These are phyloP conservation scores for Chaetomium sp. DNA, from an alignment of 2,329 filamentous ascomycete species.

Conservation along the genomic window DNA sequence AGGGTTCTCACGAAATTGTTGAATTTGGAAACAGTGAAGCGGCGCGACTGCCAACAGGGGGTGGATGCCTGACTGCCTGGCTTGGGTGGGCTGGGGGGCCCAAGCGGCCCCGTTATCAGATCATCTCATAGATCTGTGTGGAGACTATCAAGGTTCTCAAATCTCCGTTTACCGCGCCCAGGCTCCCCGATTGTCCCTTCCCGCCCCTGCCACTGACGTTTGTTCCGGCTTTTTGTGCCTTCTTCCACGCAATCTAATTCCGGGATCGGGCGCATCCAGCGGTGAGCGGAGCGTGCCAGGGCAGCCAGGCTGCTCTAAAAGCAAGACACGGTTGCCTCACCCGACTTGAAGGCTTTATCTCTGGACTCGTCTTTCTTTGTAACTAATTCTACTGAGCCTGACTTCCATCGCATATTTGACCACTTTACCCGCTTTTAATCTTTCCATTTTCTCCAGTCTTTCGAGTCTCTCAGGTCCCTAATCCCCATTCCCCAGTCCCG, in stretches of 20 bases:
- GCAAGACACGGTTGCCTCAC: slow-evolving; percentile 9
- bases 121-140: slow-evolving; percentile 13
- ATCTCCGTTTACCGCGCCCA: neutral
- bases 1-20: slow-evolving; percentile 27
- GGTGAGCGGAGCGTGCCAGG: neutral
- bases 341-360: neutral
- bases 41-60: neutral
- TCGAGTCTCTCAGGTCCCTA: neutral
- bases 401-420: neutral
- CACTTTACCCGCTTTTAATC: neutral
- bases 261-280: slow-evolving; percentile 5
- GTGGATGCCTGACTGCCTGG: neutral
- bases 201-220: slow-evolving; percentile 2
- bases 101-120: slow-evolving; percentile 15
- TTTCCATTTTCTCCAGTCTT: neutral
- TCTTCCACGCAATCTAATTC: slow-evolving; percentile 8
- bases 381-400: neutral
- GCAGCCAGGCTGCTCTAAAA: neutral
- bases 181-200: neutral
- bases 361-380: neutral
- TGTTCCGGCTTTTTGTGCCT: neutral
- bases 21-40: slow-evolving; percentile 8
- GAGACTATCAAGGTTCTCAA: slow-evolving; percentile 31
- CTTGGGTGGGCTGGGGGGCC: neutral
- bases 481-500: too few species aligned